A percentile compares a stretch with the other conserved stretches of the same genome.
phyloP scores from a whole-genome alignment of 352 stramenopile species.

The Globisporangium cederbergense region DNA sequence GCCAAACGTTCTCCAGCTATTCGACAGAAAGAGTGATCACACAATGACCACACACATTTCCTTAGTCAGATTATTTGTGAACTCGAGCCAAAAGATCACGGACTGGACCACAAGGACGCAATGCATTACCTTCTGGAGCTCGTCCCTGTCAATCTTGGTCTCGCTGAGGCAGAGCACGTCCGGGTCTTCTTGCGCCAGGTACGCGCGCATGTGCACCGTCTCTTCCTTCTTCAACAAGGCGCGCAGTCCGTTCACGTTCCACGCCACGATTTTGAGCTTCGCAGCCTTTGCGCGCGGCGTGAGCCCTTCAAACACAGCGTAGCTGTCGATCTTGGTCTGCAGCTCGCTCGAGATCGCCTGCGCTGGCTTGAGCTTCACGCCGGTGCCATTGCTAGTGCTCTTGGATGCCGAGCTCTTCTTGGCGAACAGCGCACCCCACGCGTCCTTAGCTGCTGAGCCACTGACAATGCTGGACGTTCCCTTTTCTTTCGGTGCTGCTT shows the following conservation, averaged over 20 bases:
- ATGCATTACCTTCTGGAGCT: conserved; percentile 46
- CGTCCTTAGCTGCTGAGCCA: conserved; percentile 21
- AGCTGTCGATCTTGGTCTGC: conserved; percentile 43
- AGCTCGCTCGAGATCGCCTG: conserved; percentile 33
- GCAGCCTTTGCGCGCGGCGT: conserved; percentile 16
- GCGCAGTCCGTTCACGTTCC: conserved; percentile 85
- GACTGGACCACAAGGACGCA: background rate
- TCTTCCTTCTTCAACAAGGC: conserved; percentile 73
- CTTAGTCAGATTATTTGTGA: background rate
- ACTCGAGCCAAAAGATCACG: background rate
- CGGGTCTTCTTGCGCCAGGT: conserved; percentile 73
- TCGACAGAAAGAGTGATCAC: background rate
- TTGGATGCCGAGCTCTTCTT: conserved; percentile 14
- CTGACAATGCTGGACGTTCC: background rate
- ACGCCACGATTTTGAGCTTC: conserved; percentile 55
- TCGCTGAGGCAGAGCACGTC: conserved; percentile 84
- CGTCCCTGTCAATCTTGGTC: conserved; percentile 75
- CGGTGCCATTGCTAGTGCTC: background rate
- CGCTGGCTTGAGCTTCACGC: conserved; percentile 21
- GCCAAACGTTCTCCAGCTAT: conserved; percentile 59
- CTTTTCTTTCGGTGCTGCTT: background rate
- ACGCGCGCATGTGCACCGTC: conserved; percentile 61
- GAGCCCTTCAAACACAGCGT: conserved; percentile 50
- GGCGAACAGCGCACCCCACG: conserved; percentile 41
- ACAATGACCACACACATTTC: background rate